phyloP scores from a whole-genome alignment of 768 basidiomycete species.

The Melanogaster broomeanus region DNA sequence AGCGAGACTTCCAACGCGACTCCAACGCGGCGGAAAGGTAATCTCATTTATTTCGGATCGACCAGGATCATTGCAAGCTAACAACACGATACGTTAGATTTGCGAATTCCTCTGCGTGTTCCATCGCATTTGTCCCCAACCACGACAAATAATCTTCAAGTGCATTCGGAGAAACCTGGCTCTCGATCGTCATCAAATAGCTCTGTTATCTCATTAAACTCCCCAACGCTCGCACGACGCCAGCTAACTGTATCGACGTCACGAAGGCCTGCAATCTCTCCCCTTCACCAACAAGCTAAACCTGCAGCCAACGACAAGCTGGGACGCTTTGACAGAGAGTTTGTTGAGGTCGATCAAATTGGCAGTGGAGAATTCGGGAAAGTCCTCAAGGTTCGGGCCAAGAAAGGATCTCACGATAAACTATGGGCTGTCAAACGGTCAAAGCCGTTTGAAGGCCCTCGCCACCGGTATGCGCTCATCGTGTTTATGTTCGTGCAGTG shows the following conservation, averaged over 20 bases:
- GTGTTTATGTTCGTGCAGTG: constrained; percentile 10
- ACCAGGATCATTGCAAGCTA: neutral
- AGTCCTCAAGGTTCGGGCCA: constrained; percentile 81
- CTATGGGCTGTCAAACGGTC: constrained; percentile 93
- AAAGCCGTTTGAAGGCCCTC: constrained; percentile 86
- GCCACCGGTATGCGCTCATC: constrained; percentile 71
- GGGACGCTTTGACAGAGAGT: constrained; percentile 79
- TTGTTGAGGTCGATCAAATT: constrained; percentile 75
- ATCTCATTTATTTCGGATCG: constrained; percentile 36
- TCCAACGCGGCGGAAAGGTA: constrained; percentile 59
- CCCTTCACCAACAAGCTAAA: constrained; percentile 20
- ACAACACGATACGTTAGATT: constrained; percentile 40
- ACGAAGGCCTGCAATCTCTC: constrained; percentile 24
- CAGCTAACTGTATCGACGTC: constrained; percentile 25
- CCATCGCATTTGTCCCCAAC: constrained; percentile 51
- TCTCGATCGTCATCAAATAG: constrained; percentile 60
- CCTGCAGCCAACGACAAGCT: constrained; percentile 49
- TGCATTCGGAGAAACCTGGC: constrained; percentile 48
- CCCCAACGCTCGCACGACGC: constrained; percentile 45
- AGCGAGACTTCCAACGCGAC: constrained; percentile 66
- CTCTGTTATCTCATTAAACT: constrained; percentile 46
- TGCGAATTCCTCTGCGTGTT: constrained; percentile 53
- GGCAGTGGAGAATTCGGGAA: constrained; percentile 94
- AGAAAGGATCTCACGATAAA: constrained; percentile 51
- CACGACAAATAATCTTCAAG: constrained; percentile 37